These are phyloP conservation scores for Cercospora nicotianae DNA, from an alignment of 2,329 filamentous ascomycete species.

Conservation along the genomic window DNA sequence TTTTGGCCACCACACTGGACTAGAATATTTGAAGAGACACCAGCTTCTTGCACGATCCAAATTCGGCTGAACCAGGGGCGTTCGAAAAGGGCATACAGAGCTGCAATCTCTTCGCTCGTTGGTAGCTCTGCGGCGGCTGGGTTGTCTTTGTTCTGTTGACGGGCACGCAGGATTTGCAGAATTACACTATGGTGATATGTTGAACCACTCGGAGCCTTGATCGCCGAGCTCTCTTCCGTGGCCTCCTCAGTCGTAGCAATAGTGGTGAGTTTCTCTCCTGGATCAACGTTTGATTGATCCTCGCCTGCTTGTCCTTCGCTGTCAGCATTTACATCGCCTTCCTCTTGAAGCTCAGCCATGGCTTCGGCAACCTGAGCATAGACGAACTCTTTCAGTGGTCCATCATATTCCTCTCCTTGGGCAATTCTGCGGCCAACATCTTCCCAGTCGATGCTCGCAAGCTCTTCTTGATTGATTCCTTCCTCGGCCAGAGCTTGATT, in stretches of 20 bases:
- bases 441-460: neutral
- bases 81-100: constrained; percentile 3
- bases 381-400: constrained; percentile 6
- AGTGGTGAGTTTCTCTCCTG: neutral
- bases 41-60: constrained; percentile 14
- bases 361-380: constrained; percentile 6
- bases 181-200: neutral
- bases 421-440: constrained; percentile 5
- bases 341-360: constrained; percentile 3
- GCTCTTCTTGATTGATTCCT: neutral
- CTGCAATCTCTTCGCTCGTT: constrained; percentile 6
- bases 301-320: neutral
- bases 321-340: neutral
- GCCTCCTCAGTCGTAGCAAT: neutral
- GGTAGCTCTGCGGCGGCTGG: neutral
- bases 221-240: neutral
- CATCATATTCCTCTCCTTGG: constrained; percentile 4
- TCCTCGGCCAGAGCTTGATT: neutral
- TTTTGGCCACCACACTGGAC: constrained; percentile 8
- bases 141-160: neutral
- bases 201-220: neutral
- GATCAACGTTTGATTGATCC: neutral
- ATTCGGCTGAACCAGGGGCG: constrained; percentile 11
- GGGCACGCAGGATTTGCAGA: neutral
- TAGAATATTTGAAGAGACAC: neutral